Evolutionary conservation across 306 rosid genomes (phyloP).

Genomic region (Alnus glutinosa): DNA sequence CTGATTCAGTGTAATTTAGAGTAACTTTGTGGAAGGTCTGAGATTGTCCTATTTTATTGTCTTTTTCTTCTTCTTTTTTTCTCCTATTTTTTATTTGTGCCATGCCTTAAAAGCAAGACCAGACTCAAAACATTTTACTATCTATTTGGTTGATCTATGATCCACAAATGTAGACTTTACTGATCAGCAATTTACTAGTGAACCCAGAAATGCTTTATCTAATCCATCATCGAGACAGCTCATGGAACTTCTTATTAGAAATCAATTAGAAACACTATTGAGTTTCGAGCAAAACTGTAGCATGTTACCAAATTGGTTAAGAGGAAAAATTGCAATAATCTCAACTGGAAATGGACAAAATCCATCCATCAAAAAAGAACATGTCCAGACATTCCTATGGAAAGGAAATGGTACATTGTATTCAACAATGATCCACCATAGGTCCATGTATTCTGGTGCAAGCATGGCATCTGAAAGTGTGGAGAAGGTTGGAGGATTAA

Average conservation of each 20-base stretch:
- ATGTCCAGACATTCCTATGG: not conserved
- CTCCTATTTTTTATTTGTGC: too few relatives aligned
- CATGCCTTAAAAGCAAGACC: not conserved
- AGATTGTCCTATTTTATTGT: too few relatives aligned
- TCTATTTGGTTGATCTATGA: not conserved
- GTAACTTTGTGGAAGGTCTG: too few relatives aligned
- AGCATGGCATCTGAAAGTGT: too few relatives aligned
- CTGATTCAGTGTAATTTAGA: too few relatives aligned
- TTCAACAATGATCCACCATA: not conserved
- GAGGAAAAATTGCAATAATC: not conserved
- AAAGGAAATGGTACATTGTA: not conserved
- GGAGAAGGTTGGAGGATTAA: too few relatives aligned
- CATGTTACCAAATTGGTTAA: constrained; percentile 4
- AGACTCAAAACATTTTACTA: not conserved
- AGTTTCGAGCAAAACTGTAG: not conserved
- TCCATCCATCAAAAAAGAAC: not conserved
- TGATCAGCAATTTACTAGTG: not conserved
- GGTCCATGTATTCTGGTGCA: not conserved
- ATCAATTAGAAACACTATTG: not conserved
- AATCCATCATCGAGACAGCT: not conserved
- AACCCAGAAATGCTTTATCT: not conserved
- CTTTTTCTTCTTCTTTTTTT: too few relatives aligned
- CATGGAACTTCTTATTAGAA: not conserved
- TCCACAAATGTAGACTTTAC: not conserved
- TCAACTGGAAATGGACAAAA: not conserved